Base-by-base conservation (phyloP, 306 rosid species). In the Lablab purpureus region DNA sequence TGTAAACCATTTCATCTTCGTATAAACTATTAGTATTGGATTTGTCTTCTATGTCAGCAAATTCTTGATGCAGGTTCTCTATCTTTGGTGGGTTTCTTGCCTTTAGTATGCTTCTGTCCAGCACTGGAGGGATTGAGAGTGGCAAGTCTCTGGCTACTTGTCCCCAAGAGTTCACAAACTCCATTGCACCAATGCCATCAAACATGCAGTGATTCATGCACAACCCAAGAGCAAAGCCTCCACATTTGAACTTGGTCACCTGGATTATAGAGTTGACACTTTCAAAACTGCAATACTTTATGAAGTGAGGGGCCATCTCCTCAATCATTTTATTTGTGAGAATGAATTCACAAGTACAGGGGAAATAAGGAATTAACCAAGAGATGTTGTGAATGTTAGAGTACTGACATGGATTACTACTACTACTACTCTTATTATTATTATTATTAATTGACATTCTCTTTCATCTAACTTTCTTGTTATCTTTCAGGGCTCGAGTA, bases 181-280 rank as follows among this genome's bases (percentile, higher is more conserved):
- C 90, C 99, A 93, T 91, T 0, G 97, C 96, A 8, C 83, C 89
- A 79, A 95, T 82, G 17, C 99, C 99, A 80, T 95, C 99, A 47
- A 81, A 85, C 98, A 93, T 93, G 14, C 97, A 89, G 51, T 95
- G 99, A 59, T 95, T 95, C 90, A 89, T 67, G 84, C 96, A 85
- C 41, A 95, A 23, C 49, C 98, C 99, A 56, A 95, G 84, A 37
- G 87, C 87, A 74, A 95, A 91, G 41, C 98, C 99, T 50, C 99
- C 98, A 71, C 99, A 95, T 69, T 83, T 91, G 75, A 95, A 91
- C 81, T 87, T 93, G 0, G 99, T 95, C 80, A 95, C 92, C 99
- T 94, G 84, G 6, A 74, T 83, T 51, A 41, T 10, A 73, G 41
- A 73, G 55, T 82, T 73, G 9, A 58, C 22, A 55, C 36, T 27